Conservation (phyloP, 768 basidiomycete genomes). For the Rhizopogon salebrosus region DNA sequence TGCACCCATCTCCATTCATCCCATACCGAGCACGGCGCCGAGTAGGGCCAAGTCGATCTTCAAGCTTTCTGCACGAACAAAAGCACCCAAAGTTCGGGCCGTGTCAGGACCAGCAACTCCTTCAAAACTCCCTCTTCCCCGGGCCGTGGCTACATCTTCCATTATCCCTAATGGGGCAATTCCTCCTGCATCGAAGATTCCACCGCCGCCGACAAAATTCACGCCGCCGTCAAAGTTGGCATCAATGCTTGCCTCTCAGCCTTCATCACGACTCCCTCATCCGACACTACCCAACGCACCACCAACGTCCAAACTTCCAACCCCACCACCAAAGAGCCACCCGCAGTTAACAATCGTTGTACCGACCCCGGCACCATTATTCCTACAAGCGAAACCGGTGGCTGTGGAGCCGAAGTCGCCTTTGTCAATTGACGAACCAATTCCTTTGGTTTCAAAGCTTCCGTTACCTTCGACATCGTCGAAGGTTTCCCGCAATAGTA, state of each 20-base stretch:
- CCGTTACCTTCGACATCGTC: conserved; percentile 20
- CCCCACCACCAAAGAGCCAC: conserved; percentile 9
- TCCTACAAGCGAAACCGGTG: conserved; percentile 1
- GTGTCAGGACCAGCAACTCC: neutral
- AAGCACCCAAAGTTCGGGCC: conserved; percentile 14
- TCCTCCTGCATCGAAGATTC: conserved; percentile 12
- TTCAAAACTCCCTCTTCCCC: conserved; percentile 13
- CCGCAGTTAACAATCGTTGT: conserved; percentile 8
- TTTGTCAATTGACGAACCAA: neutral
- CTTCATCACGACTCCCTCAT: conserved; percentile 8
- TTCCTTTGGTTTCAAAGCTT: conserved; percentile 12
- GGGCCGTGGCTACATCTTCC: conserved; percentile 4
- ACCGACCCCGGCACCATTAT: neutral
- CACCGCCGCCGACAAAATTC: conserved; percentile 20
- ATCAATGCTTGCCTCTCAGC: conserved; percentile 22
- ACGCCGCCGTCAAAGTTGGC: conserved; percentile 26
- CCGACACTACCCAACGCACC: neutral
- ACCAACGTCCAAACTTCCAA: conserved; percentile 17
- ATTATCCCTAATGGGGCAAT: neutral
- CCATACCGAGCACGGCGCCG: neutral
- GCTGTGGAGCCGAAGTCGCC: neutral
- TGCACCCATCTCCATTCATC: conserved; percentile 7
- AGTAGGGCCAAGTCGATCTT: conserved; percentile 26
- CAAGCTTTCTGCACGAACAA: conserved; percentile 20
- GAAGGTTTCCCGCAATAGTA: conserved; percentile 17